phyloP scores from a whole-genome alignment of 1,139 yeast species.

The Hansenula anomala region DNA sequence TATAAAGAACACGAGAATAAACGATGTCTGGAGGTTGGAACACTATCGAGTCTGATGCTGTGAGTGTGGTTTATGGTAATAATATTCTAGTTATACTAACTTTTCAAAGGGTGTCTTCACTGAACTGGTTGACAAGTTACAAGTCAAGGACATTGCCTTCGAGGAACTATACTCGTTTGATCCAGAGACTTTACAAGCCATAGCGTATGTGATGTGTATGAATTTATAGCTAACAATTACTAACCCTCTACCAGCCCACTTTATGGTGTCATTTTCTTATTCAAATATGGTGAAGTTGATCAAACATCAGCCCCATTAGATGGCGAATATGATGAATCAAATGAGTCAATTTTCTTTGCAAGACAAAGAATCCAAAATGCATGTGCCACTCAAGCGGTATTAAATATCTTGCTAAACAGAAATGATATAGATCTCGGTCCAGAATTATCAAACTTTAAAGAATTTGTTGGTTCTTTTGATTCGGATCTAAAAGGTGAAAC shows the following conservation, averaged over 20 bases:
- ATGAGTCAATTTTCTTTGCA: conserved; percentile 51
- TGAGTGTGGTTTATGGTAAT: conserved; percentile 14
- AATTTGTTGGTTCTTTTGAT: conserved; percentile 53
- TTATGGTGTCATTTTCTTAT: conserved; percentile 59
- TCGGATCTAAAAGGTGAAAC: conserved; percentile 60
- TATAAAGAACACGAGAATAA: no score
- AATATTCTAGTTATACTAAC: no score
- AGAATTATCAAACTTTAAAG: conserved; percentile 43
- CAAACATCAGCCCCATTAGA: conserved; percentile 31
- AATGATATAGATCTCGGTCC: conserved; percentile 43
- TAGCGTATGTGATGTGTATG: conserved; percentile 15
- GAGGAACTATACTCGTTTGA: conserved; percentile 59
- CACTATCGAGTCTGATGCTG: conserved; percentile 69
- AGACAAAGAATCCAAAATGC: conserved; percentile 67
- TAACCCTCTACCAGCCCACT: conserved; percentile 31
- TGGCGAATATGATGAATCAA: conserved; percentile 39
- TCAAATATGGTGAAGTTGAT: conserved; percentile 50
- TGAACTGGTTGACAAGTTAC: conserved; percentile 54
- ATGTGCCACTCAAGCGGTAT: conserved; percentile 77
- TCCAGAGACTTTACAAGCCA: conserved; percentile 34
- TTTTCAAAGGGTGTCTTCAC: conserved; percentile 76
- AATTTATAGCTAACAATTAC: background rate
- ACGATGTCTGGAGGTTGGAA: conserved; percentile 44
- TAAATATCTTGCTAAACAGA: conserved; percentile 49
- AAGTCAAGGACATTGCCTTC: conserved; percentile 53